These are phyloP conservation scores for Persicaria maculosa DNA, from an alignment of 148 eudicot genomes.

Conservation along the genomic window DNA sequence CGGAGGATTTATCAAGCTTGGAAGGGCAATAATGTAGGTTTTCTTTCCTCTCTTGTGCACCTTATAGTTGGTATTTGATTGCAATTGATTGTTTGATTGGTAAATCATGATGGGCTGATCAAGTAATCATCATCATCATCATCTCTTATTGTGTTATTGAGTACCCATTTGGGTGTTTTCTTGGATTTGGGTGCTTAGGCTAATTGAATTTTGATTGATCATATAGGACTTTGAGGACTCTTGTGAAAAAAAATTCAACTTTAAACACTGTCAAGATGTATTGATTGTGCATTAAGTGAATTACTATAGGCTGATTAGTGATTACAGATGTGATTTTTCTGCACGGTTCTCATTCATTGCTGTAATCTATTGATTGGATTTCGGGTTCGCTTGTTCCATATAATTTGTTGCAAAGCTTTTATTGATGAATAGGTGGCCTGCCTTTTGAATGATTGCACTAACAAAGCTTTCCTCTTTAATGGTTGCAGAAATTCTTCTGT, in stretches of 20 bases:
- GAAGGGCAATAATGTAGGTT: conserved; percentile 73
- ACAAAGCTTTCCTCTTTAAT: conserved; percentile 13
- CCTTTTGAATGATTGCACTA: conserved; percentile 10
- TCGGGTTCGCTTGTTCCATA: not conserved
- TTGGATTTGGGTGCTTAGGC: not conserved
- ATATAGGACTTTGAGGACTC: not conserved
- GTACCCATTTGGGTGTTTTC: not conserved
- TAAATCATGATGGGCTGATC: not conserved
- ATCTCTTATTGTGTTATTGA: not conserved
- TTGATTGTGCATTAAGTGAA: not conserved
- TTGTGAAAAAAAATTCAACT: not conserved
- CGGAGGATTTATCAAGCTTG: conserved; percentile 68
- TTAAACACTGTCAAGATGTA: not conserved
- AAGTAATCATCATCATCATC: not conserved
- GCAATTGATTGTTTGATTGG: conserved; percentile 9
- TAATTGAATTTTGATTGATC: not conserved
- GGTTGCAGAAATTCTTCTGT: conserved; percentile 56
- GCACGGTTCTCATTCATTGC: not conserved
- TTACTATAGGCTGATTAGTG: not conserved
- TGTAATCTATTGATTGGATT: not conserved
- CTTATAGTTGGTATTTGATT: not conserved
- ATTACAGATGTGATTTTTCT: not conserved
- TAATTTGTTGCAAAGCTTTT: not conserved
- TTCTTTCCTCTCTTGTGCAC: conserved; percentile 3
- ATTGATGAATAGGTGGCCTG: not conserved